Conservation (phyloP, 1,139 yeast species). For the Suzukiozyma palmioleophila region DNA sequence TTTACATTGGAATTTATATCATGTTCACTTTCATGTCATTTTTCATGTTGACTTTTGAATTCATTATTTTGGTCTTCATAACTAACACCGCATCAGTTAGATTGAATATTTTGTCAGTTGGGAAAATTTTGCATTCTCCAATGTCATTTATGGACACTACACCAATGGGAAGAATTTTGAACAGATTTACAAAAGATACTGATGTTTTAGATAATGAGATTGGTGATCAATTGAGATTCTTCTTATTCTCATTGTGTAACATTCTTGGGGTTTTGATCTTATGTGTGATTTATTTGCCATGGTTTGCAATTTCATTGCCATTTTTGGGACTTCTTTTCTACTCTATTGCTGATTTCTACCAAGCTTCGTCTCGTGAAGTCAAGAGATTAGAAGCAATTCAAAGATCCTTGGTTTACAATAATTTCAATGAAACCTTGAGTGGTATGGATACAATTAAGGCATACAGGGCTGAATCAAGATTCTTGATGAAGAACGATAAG, state of each 20-base stretch:
- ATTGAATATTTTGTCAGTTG: slow-evolving; percentile 40
- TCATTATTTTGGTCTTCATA: slow-evolving; percentile 44
- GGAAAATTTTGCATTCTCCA: slow-evolving; percentile 47
- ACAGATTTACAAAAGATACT: slow-evolving; percentile 74
- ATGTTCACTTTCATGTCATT: slow-evolving; percentile 45
- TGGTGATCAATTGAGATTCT: slow-evolving; percentile 53
- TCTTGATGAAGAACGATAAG: slow-evolving; percentile 44
- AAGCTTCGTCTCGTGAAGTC: slow-evolving; percentile 35
- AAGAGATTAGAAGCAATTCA: slow-evolving; percentile 41
- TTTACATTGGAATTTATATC: slow-evolving; percentile 72
- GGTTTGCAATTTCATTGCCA: slow-evolving; percentile 70
- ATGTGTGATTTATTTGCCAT: slow-evolving; percentile 67
- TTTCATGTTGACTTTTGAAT: slow-evolving; percentile 37
- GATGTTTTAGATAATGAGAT: slow-evolving; percentile 77
- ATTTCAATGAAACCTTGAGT: slow-evolving; percentile 68
- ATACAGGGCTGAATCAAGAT: slow-evolving; percentile 47
- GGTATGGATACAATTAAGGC: slow-evolving; percentile 73
- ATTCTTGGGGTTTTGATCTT: slow-evolving; percentile 61
- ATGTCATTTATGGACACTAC: slow-evolving; percentile 58
- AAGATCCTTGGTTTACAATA: slow-evolving; percentile 44
- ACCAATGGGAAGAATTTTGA: slow-evolving; percentile 57
- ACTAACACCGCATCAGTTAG: slow-evolving; percentile 46
- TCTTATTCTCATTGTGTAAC: slow-evolving; percentile 46
- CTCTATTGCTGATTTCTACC: slow-evolving; percentile 53
- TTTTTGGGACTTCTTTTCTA: slow-evolving; percentile 45